These are phyloP conservation scores for Uronychia setigera DNA, from an alignment of 73 alveolate species.

Conservation along the genomic window DNA sequence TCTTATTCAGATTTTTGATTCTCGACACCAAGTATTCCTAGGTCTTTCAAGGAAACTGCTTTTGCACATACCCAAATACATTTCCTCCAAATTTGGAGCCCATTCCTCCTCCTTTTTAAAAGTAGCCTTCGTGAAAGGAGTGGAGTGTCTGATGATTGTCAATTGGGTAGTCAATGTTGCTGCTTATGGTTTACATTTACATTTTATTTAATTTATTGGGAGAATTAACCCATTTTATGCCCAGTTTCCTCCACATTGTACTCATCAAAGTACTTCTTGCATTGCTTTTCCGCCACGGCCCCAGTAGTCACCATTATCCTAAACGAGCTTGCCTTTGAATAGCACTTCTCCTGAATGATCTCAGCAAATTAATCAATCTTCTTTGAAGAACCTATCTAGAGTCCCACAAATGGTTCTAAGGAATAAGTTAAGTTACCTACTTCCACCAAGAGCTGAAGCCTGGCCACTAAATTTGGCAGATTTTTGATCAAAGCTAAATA, in stretches of 20 bases:
- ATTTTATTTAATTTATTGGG: too few species aligned
- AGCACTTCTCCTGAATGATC: neutral
- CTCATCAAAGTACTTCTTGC: neutral
- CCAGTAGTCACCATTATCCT: neutral
- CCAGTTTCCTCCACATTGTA: slow-evolving; percentile 3
- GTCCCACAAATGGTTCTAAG: neutral
- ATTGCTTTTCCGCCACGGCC: neutral
- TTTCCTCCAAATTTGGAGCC: neutral
- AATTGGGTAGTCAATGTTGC: neutral
- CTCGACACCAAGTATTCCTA: neutral
- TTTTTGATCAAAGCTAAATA: neutral
- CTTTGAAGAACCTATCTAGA: neutral
- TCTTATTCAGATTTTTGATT: neutral
- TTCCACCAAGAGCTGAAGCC: too few species aligned
- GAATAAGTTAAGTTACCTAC: too few species aligned
- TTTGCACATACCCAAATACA: neutral
- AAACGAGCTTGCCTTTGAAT: neutral
- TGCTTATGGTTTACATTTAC: neutral
- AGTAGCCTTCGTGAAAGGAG: neutral
- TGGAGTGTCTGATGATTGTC: neutral
- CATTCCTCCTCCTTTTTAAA: neutral
- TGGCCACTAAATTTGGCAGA: neutral
- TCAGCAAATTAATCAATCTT: neutral
- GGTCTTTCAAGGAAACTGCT: neutral
- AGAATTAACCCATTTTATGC: neutral